Evolutionary conservation across 2,329 filamentous ascomycete species (phyloP).

Genomic region (Penicillium sclerotigenum): DNA sequence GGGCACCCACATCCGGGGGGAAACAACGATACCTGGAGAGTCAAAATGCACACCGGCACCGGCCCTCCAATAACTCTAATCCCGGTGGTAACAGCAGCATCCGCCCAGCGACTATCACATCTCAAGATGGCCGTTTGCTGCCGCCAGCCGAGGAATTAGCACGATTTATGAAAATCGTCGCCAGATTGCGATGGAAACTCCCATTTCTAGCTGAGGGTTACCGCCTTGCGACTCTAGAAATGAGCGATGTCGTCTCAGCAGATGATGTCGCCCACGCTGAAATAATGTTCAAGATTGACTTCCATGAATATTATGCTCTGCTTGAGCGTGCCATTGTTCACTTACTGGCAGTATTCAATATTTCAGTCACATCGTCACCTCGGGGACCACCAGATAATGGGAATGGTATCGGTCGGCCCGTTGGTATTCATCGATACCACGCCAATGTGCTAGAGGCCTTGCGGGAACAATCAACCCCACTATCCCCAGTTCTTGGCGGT

Average conservation of each 20-base stretch:
- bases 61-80: constrained; percentile 6
- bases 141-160: constrained; percentile 47
- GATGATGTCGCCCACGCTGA: constrained; percentile 46
- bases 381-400: constrained; percentile 6
- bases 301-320: constrained; percentile 72
- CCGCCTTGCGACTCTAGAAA: constrained; percentile 45
- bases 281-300: constrained; percentile 74
- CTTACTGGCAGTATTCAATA: constrained; percentile 61
- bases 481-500: constrained; percentile 55
- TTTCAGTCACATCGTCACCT: constrained; percentile 47
- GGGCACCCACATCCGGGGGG: constrained; percentile 19
- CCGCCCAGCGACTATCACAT: not conserved
- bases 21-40: not conserved
- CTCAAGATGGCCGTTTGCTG: constrained; percentile 6
- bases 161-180: constrained; percentile 60
- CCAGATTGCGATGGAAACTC: constrained; percentile 62
- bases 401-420: constrained; percentile 25
- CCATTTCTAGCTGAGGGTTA: constrained; percentile 59
- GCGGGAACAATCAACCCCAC: constrained; percentile 55
- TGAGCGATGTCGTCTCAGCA: constrained; percentile 18
- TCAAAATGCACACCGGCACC: not conserved
- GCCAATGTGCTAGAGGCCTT: constrained; percentile 66
- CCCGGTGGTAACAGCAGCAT: not conserved
- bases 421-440: constrained; percentile 58
- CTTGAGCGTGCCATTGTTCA: constrained; percentile 69